phyloP scores from a whole-genome alignment of 2,329 filamentous ascomycete genomes.

The Pseudogymnoascus verrucosus region DNA sequence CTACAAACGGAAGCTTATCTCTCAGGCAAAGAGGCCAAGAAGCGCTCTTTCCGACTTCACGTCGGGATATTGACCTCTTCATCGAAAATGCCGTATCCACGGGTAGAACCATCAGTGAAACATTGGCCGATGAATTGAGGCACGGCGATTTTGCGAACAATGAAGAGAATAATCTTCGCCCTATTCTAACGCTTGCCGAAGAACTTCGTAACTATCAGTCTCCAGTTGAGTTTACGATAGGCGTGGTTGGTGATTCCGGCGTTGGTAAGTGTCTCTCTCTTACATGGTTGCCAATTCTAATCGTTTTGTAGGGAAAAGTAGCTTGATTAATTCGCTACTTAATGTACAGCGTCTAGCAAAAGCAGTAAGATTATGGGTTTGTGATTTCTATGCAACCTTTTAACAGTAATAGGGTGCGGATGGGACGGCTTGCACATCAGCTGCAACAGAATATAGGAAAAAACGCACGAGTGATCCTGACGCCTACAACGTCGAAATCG shows the following conservation, averaged over 20 bases:
- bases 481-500: conserved; percentile 13
- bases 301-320: conserved; percentile 13
- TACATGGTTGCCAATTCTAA: not conserved
- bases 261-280: conserved; percentile 11
- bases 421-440: conserved; percentile 12
- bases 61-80: not conserved
- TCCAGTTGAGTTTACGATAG: conserved; percentile 14
- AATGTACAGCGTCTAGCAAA: conserved; percentile 11
- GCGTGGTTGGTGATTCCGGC: conserved; percentile 15
- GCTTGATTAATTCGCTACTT: conserved; percentile 15
- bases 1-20: not conserved
- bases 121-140: conserved; percentile 9
- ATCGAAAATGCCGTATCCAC: conserved; percentile 9
- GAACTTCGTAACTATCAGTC: conserved; percentile 15
- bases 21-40: not conserved
- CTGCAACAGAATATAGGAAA: conserved; percentile 14
- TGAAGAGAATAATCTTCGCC: conserved; percentile 12
- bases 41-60: not conserved
- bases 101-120: conserved; percentile 11
- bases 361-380: conserved; percentile 10
- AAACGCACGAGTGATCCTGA: conserved; percentile 11
- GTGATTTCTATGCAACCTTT: not conserved
- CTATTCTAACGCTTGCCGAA: conserved; percentile 13
- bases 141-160: conserved; percentile 12
- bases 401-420: conserved; percentile 10